These are phyloP conservation scores for Pyrenopolyporus hunteri DNA, from an alignment of 495 filamentous ascomycete genomes.

Conservation along the genomic window DNA sequence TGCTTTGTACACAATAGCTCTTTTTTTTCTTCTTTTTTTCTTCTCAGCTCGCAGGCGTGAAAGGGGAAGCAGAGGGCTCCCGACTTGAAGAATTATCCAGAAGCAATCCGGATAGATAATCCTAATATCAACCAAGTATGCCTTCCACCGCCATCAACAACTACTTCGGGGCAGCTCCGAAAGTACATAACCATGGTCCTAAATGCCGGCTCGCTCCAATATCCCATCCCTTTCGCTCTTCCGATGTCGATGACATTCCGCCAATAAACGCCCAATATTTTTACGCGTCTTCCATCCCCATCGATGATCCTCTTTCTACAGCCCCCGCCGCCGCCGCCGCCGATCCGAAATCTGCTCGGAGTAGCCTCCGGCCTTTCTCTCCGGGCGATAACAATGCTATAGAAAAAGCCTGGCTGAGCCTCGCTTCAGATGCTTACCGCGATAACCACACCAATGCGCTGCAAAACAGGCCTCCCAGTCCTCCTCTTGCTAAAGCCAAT, in stretches of 20 bases:
- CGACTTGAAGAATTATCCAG: not conserved
- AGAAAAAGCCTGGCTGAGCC: slow-evolving; percentile 71
- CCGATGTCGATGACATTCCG: slow-evolving; percentile 54
- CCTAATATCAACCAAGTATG: slow-evolving; percentile 33
- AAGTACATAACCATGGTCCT: slow-evolving; percentile 47
- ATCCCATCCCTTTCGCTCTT: slow-evolving; percentile 35
- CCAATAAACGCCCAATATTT: slow-evolving; percentile 75
- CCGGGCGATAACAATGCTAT: slow-evolving; percentile 73
- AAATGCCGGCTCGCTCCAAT: slow-evolving; percentile 52
- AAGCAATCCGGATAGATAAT: slow-evolving; percentile 25
- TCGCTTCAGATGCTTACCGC: slow-evolving; percentile 54
- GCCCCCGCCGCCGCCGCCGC: slow-evolving; percentile 61
- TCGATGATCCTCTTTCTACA: slow-evolving; percentile 81
- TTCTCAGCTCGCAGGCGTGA: slow-evolving; percentile 1
- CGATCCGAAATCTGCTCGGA: slow-evolving; percentile 57
- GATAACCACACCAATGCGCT: slow-evolving; percentile 49
- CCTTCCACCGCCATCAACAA: slow-evolving; percentile 21
- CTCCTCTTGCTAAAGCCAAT: slow-evolving; percentile 45
- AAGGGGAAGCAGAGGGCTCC: not conserved
- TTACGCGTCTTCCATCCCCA: slow-evolving; percentile 74
- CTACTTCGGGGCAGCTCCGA: slow-evolving; percentile 33
- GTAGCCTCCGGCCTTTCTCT: slow-evolving; percentile 77
- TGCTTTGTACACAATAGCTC: slow-evolving; percentile 18
- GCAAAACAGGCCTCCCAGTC: slow-evolving; percentile 38
- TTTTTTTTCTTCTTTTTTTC: too few species aligned